phyloP scores from a whole-genome alignment of 345 rosid genomes.

The Rhodomyrtus tomentosa region DNA sequence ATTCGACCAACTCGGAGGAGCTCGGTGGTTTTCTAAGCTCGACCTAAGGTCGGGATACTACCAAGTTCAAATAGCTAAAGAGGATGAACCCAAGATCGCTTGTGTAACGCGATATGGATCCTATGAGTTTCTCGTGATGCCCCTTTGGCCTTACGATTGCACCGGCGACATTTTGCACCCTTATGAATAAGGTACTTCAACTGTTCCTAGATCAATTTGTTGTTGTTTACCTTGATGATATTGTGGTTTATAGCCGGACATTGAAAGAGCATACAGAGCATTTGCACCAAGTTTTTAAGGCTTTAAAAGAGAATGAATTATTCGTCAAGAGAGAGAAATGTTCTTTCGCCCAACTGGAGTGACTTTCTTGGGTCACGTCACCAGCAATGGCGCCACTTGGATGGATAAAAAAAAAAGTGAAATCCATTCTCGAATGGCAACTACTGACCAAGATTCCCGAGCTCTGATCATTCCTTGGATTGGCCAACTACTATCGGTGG shows the following conservation, averaged over 20 bases:
- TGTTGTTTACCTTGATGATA: neutral
- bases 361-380: neutral
- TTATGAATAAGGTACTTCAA: neutral
- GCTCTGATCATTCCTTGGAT: neutral
- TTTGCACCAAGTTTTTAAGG: neutral
- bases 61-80: neutral
- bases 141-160: too few species aligned
- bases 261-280: neutral
- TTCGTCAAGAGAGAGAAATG: neutral
- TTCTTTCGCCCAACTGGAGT: neutral
- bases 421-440: neutral
- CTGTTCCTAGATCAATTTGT: neutral
- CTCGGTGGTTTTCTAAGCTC: neutral
- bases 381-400: neutral
- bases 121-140: too few species aligned
- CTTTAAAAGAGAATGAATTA: neutral
- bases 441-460: neutral
- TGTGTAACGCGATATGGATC: too few species aligned
- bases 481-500: neutral
- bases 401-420: neutral
- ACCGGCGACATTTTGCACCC: too few species aligned
- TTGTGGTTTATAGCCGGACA: neutral
- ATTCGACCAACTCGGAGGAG: neutral
- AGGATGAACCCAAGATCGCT: neutral
- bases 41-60: neutral